Conservation (phyloP, 352 stramenopile species). For the Globisporangium takayamanum region DNA sequence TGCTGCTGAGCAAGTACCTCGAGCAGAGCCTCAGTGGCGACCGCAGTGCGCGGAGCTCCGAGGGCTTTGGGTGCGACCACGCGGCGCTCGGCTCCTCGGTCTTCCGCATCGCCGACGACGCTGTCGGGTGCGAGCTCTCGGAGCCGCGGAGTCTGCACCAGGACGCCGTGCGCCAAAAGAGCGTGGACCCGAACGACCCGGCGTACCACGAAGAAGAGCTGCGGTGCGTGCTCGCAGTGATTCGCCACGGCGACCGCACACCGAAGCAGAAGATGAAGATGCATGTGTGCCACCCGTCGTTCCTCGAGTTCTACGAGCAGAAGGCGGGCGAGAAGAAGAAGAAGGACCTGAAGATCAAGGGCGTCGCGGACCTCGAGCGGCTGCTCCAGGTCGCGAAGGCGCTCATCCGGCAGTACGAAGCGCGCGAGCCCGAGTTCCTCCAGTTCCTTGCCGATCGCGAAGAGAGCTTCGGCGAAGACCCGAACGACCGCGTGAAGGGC, state of each 20-base stretch:
- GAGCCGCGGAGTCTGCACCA: slow-evolving; percentile 37
- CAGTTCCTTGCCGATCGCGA: slow-evolving; percentile 63
- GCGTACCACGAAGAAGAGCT: slow-evolving; percentile 92
- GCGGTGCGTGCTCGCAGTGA: slow-evolving; percentile 98
- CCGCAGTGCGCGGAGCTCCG: slow-evolving; percentile 11
- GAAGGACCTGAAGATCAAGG: slow-evolving; percentile 86
- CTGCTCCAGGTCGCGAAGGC: slow-evolving; percentile 75
- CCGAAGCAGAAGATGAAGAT: slow-evolving; percentile 99
- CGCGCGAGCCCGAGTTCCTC: slow-evolving; percentile 49
- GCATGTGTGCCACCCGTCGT: slow-evolving; percentile 86
- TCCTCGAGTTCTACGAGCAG: slow-evolving; percentile 81
- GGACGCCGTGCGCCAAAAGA: slow-evolving; percentile 14
- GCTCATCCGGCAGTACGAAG: slow-evolving; percentile 61
- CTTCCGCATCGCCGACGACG: slow-evolving; percentile 47
- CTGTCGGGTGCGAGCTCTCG: slow-evolving; percentile 44
- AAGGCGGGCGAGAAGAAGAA: slow-evolving; percentile 48
- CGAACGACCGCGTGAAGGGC: slow-evolving; percentile 71
- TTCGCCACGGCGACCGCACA: slow-evolving; percentile 98
- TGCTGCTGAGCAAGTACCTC: slow-evolving; percentile 87
- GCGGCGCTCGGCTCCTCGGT: slow-evolving; percentile 53
- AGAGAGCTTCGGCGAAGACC: slow-evolving; percentile 47
- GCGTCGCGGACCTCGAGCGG: slow-evolving; percentile 67
- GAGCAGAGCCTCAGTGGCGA: slow-evolving; percentile 43
- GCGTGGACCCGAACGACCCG: slow-evolving; percentile 19
- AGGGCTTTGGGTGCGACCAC: slow-evolving; percentile 47